Base-by-base conservation (phyloP, 805 yeast species). In the Wilhelminamyces savonicus region DNA sequence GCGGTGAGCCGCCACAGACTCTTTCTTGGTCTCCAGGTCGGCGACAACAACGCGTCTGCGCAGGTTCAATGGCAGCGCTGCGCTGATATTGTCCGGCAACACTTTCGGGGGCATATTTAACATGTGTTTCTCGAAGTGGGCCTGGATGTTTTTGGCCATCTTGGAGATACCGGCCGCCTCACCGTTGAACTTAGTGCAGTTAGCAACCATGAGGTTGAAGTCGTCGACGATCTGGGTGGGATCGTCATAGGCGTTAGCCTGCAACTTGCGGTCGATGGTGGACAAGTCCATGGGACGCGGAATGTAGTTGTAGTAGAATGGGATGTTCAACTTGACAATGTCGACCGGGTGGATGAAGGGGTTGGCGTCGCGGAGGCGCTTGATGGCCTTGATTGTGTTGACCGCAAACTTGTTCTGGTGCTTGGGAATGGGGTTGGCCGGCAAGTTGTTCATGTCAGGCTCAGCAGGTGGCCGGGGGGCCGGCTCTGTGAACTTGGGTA, bases 261-360 rank as follows among this genome's bases (percentile, higher is more conserved):
- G 66, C 23, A 88, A 59, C 56, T 88, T 90, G 45, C 72, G 74
- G 57, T 92, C 98, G 41, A 92, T 83, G 2, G 97, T 86, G 3
- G 88, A 73, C 20, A 92, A 64, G 54, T 90, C 97, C 97, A 92
- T 92, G 23, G 98, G 98, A 46, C 80, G 68, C 40, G 74, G 69
- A 46, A 92, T 77, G 48, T 74, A 77, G 46, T 86, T 87, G 55
- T 80, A 85, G 55, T 92, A 92, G 40, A 82, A 76, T 3, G 98
- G 98, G 32, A 92, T 83, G 48, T 88, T 86, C 37, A 86, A 73
- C 51, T 84, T 86, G 28, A 82, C 79, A 3, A 74, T 82, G 54
- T 92, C 97, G 13, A 92, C 98, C 0, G 98, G 98, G 29, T 66
- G 74, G 26, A 85, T 51, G 51, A 92, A 92, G 2, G 97, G 97